These are phyloP conservation scores for Chlamydomonas asymmetrica DNA, from an alignment of 139 green algal species.

Conservation along the genomic window DNA sequence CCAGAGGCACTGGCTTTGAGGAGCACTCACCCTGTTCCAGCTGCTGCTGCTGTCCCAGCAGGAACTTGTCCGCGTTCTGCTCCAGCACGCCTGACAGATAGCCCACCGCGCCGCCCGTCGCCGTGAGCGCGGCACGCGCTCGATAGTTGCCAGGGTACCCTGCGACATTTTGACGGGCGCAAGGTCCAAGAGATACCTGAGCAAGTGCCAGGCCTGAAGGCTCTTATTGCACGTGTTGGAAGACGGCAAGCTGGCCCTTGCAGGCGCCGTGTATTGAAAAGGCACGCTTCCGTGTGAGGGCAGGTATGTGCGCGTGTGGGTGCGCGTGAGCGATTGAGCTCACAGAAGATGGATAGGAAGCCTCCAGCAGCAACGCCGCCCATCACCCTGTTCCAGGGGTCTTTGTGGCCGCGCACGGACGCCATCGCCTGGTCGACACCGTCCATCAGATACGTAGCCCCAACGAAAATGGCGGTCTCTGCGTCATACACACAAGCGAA, in stretches of 20 bases:
- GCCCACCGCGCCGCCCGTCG: slow-evolving; percentile 1
- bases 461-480: slow-evolving; percentile 15
- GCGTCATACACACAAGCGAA: too few species aligned
- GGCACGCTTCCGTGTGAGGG: too few species aligned
- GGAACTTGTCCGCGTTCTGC: background rate
- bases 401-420: background rate
- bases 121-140: slow-evolving; percentile 1
- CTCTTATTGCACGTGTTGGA: too few species aligned
- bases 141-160: slow-evolving; percentile 5
- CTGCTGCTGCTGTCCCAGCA: slow-evolving; percentile 15
- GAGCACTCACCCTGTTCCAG: slow-evolving; percentile 15
- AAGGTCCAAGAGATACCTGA: too few species aligned
- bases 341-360: too few species aligned
- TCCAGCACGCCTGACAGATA: slow-evolving; percentile 12
- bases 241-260: too few species aligned
- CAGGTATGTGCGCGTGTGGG: too few species aligned
- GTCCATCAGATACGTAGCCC: slow-evolving; percentile 19
- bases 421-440: slow-evolving; percentile 11
- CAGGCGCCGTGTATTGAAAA: too few species aligned
- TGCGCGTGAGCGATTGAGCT: too few species aligned
- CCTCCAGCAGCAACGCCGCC: slow-evolving; percentile 16
- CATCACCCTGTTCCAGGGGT: slow-evolving; percentile 26
- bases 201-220: too few species aligned
- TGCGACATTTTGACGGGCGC: too few species aligned
- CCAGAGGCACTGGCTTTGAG: too few species aligned